phyloP scores from a whole-genome alignment of 345 rosid genomes.

The Hibiscus tridactylites region DNA sequence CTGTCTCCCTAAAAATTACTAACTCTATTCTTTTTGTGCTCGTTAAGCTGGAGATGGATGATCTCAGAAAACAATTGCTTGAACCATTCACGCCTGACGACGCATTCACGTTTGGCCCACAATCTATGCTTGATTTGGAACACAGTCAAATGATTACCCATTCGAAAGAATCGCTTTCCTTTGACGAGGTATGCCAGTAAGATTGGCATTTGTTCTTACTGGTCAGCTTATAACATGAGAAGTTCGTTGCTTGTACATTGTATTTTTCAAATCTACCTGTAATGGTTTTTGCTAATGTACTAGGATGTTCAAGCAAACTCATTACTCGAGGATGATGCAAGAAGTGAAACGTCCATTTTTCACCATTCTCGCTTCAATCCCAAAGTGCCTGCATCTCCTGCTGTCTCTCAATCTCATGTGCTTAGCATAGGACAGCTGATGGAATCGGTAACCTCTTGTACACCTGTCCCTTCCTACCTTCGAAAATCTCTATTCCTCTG shows the following conservation, averaged over 20 bases:
- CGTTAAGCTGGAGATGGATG: slow-evolving; percentile 53
- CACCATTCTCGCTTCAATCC: slow-evolving; percentile 46
- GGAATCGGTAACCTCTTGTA: slow-evolving; percentile 57
- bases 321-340: slow-evolving; percentile 52
- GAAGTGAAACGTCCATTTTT: slow-evolving; percentile 67
- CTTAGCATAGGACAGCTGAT: slow-evolving; percentile 82
- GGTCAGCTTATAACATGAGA: too few relatives aligned
- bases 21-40: slow-evolving; percentile 12
- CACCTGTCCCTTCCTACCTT: not conserved
- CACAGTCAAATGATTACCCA: slow-evolving; percentile 32
- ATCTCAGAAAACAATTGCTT: slow-evolving; percentile 49
- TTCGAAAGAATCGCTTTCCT: slow-evolving; percentile 72
- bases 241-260: not conserved
- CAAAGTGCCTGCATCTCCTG: slow-evolving; percentile 24
- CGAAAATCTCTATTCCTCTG: not conserved
- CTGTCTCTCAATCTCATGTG: slow-evolving; percentile 27
- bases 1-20: slow-evolving; percentile 6
- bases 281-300: slow-evolving; percentile 6
- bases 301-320: slow-evolving; percentile 58
- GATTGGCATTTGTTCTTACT: not conserved
- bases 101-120: slow-evolving; percentile 62
- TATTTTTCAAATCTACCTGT: not conserved
- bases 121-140: slow-evolving; percentile 33
- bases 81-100: slow-evolving; percentile 90
- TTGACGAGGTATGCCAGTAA: slow-evolving; percentile 61